Base-by-base conservation (phyloP, 805 yeast genomes). In the Cyberlindnera saturnus region DNA sequence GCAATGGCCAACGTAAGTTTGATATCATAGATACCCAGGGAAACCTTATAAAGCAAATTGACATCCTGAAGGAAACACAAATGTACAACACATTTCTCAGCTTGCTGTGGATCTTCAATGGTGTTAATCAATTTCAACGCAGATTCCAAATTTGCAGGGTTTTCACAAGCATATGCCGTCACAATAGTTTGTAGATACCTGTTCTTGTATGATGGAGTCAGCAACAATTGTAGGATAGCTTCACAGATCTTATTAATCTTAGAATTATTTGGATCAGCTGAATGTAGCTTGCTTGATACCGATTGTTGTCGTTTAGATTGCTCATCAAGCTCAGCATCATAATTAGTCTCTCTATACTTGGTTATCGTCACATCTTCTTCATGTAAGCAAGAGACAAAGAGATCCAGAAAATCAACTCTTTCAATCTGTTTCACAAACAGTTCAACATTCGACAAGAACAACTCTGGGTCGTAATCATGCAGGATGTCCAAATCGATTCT, bases 1-100 rank as follows among this genome's bases (percentile, higher is more conserved):
- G 99, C 99, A 46, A 93, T 81, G 11, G 75, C 72, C 44, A 93
- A 71, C 0, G 98, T 78, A 55, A 91, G 68, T 44, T 81, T 81
- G 34, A 93, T 81, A 59, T 93, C 84, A 57, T 93, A 93, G 17
- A 85, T 67, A 2, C 95, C 84, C 45, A 93, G 72, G 0, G 97
- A 85, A 16, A 82, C 80, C 38, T 81, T 74, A 64, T 91, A 93
- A 17, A 93, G 71, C 47, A 77, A 69, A 57, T 88, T 88, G 32
- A 89, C 95, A 63, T 91, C 99, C 57, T 85, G 88, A 45, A 93
- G 67, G 71, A 91, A 91, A 55, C 96, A 87, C 43, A 93, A 66
- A 58, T 93, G 97, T 34, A 87, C 81, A 23, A 91, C 77, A 32
- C 75, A 73, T 44, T 81, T 87, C 47, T 75, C 81, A 32, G 65